Percentiles rank a stretch among this genome's conserved stretches.
These are phyloP conservation scores for Pythium chondricola DNA, from an alignment of 352 stramenopile species.

Conservation along the genomic window DNA sequence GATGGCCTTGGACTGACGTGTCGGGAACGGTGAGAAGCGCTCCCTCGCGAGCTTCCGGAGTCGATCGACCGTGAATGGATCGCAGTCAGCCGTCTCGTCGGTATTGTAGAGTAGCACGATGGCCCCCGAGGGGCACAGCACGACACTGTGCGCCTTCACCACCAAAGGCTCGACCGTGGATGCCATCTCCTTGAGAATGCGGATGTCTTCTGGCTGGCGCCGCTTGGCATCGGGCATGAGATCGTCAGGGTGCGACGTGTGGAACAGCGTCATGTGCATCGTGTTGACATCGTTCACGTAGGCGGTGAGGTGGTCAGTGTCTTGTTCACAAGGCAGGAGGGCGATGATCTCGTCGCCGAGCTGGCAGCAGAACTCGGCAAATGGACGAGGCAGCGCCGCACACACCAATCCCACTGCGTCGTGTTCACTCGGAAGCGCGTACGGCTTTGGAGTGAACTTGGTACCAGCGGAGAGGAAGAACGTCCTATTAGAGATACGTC, in stretches of 20 bases:
- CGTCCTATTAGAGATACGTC: background rate
- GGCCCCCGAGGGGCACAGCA: slow-evolving; percentile 53
- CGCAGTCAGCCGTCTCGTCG: slow-evolving; percentile 22
- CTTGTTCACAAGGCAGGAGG: slow-evolving; percentile 29
- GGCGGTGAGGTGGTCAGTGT: slow-evolving; percentile 26
- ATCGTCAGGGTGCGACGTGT: slow-evolving; percentile 66
- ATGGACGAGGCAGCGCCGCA: slow-evolving; percentile 29
- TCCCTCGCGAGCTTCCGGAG: slow-evolving; percentile 38
- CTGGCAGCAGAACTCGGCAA: slow-evolving; percentile 29
- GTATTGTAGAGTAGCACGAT: slow-evolving; percentile 68
- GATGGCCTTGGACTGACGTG: slow-evolving; percentile 46
- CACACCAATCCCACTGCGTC: slow-evolving; percentile 48
- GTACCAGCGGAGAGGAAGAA: slow-evolving; percentile 17
- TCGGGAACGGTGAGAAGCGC: slow-evolving; percentile 30
- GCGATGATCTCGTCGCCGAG: slow-evolving; percentile 40
- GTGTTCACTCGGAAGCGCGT: slow-evolving; percentile 33
- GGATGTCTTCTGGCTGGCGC: slow-evolving; percentile 35
- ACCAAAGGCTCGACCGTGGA: slow-evolving; percentile 32
- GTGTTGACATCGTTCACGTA: slow-evolving; percentile 59
- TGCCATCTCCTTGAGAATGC: slow-evolving; percentile 33
- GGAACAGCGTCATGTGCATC: slow-evolving; percentile 79
- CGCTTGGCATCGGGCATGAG: slow-evolving; percentile 32
- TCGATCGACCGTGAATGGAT: slow-evolving; percentile 52
- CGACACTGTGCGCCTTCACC: slow-evolving; percentile 40
- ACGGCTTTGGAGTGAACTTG: slow-evolving; percentile 42